phyloP scores from a whole-genome alignment of 441 rosid genomes.

The Pelargonium citronellum region DNA sequence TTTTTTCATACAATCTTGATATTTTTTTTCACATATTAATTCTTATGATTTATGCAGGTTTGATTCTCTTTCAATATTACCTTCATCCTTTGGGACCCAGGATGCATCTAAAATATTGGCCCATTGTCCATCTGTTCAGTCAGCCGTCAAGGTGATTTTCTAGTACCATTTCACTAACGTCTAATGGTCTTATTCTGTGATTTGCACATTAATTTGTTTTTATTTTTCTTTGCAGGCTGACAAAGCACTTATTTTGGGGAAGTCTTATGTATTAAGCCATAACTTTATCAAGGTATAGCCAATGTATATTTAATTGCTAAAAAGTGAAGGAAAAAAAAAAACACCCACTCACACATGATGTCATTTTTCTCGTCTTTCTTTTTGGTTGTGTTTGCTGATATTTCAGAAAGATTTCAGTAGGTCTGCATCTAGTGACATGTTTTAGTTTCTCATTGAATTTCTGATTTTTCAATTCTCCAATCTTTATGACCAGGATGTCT shows the following conservation, averaged over 20 bases:
- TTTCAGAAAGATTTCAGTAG: neutral
- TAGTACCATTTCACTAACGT: slow-evolving; percentile 6
- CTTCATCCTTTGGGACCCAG: slow-evolving; percentile 56
- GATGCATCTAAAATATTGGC: slow-evolving; percentile 79
- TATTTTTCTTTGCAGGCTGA: slow-evolving; percentile 47
- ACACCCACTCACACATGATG: no score
- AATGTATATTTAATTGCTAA: no score
- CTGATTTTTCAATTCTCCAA: neutral
- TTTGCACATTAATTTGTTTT: slow-evolving; percentile 19
- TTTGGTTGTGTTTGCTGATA: no score
- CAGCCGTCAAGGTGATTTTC: slow-evolving; percentile 63
- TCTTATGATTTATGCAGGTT: slow-evolving; percentile 52
- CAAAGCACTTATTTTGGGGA: slow-evolving; percentile 66
- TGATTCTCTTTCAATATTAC: slow-evolving; percentile 76
- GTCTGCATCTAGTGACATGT: neutral
- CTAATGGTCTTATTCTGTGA: slow-evolving; percentile 12
- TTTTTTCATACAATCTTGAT: neutral
- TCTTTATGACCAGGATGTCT: slow-evolving; percentile 51
- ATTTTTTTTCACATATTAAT: neutral
- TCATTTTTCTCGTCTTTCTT: no score
- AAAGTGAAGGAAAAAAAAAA: no score
- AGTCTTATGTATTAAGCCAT: slow-evolving; percentile 67
- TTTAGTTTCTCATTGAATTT: neutral
- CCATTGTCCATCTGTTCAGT: slow-evolving; percentile 66
- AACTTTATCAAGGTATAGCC: slow-evolving; percentile 69